Conservation (phyloP, 345 rosid genomes). For the Lepidium sativum region DNA sequence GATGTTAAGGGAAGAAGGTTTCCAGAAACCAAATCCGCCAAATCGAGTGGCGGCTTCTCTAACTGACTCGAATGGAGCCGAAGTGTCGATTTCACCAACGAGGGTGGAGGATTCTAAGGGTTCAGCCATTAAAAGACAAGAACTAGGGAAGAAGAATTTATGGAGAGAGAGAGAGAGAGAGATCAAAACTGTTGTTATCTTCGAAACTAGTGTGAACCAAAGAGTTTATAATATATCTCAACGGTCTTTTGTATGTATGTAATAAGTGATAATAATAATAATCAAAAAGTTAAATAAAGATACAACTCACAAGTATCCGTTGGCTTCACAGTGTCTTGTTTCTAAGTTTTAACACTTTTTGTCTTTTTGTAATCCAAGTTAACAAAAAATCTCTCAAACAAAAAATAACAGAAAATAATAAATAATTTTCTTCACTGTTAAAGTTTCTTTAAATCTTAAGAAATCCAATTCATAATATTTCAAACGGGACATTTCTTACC, state of each 20-base stretch:
- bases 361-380: neutral
- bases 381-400: no score
- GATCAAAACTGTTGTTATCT: slow-evolving; percentile 9
- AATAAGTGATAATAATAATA: neutral
- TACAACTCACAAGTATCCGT: slow-evolving; percentile 23
- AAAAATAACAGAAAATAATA: no score
- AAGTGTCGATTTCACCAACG: slow-evolving; percentile 71
- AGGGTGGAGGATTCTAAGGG: slow-evolving; percentile 20
- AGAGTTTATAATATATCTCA: slow-evolving; percentile 7
- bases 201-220: slow-evolving; percentile 20
- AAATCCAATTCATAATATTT: no score
- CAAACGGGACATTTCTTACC: no score
- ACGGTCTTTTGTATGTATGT: neutral
- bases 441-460: no score
- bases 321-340: slow-evolving; percentile 1
- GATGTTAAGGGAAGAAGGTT: slow-evolving; percentile 43
- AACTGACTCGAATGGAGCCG: slow-evolving; percentile 92
- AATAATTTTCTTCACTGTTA: no score
- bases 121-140: slow-evolving; percentile 27
- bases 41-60: slow-evolving; percentile 82
- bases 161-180: slow-evolving; percentile 2
- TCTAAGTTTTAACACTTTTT: neutral
- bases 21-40: slow-evolving; percentile 93
- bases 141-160: neutral
- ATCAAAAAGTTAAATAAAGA: slow-evolving; percentile 17